Conservation (phyloP, 1,284 basidiomycete species). For the Microbotryum silenes-acaulis region DNA sequence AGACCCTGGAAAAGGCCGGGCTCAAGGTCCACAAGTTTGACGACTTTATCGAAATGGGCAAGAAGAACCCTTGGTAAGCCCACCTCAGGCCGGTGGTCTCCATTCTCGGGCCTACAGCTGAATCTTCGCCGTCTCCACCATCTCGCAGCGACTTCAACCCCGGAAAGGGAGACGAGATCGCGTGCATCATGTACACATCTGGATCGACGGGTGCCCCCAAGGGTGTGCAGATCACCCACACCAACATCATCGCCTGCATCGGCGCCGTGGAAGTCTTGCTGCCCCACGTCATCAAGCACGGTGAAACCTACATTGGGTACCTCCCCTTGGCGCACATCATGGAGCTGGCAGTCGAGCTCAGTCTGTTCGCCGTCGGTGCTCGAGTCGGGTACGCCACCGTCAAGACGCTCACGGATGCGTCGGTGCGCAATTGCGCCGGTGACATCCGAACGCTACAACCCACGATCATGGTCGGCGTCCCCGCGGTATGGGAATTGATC, state of each 20-base stretch:
- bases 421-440: conserved; percentile 79
- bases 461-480: conserved; percentile 81
- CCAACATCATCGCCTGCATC: conserved; percentile 75
- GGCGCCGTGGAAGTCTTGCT: conserved; percentile 68
- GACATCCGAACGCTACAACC: conserved; percentile 79
- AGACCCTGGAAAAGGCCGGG: conserved; percentile 47
- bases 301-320: conserved; percentile 68
- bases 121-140: too few species aligned
- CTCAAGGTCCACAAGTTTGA: conserved; percentile 56
- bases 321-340: conserved; percentile 54
- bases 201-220: conserved; percentile 91
- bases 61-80: conserved; percentile 43
- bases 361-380: conserved; percentile 51
- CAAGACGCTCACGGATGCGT: conserved; percentile 91
- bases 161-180: conserved; percentile 59
- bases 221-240: conserved; percentile 82
- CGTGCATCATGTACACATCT: conserved; percentile 95
- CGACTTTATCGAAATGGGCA: conserved; percentile 61
- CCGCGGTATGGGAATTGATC: conserved; percentile 56
- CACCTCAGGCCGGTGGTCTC: conserved; percentile 39
- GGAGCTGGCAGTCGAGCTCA: conserved; percentile 67
- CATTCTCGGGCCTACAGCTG: too few species aligned
- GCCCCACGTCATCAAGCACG: conserved; percentile 59
- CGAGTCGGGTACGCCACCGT: conserved; percentile 81
- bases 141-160: conserved; percentile 46